Evolutionary conservation across 164 flowering plant species (phyloP), one percentile per base, ranked within the genome.

Genomic region (Stephania japonica): DNA sequence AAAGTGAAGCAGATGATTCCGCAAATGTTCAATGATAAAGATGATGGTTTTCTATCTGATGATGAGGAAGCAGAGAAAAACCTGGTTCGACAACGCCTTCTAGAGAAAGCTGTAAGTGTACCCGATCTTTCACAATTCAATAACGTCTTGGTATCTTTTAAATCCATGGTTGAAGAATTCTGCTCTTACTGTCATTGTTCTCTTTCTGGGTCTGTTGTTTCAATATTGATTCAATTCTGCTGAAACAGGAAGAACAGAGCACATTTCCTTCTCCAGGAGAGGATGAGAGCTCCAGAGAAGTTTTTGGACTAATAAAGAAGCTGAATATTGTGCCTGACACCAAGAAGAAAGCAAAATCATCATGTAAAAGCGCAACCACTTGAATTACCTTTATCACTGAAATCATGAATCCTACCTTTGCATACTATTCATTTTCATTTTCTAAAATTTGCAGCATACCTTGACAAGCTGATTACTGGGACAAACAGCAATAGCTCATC

Each of bases 291-390:
- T 88, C 92, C 26, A 87, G 86, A 78, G 96, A 91, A 86, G 87
- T 93, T 50, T 89, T 92, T 83, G 85, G 93, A 71, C 87, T 85
- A 44, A 93, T 95, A 80, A 93, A 85, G 85, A 91, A 95, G 85
- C 80, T 91, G 74, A 94, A 91, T 78, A 72, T 82, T 79, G 86
- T 79, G 42, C 90, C 90, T 43, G 86, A 86, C 24, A 75, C 77
- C 24, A 89, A 79, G 80, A 91, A 74, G 84, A 95, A 83, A 76
- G 79, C 86, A 62, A 93, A 88, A 85, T 19, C 83, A 71, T 80
- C 90, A 78, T 81, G 98, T 91, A 87, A 47, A 81, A 65, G 62
- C 8, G 21, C 5, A 42, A 4, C 53, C 61, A 24, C 27, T 18
- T 10, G 6, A 69, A 26, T 43, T 61, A 43, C 62, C 23, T 65